Evolutionary conservation across 2,329 filamentous ascomycete genomes (phyloP).

Genomic region (Leptographium lundbergii): DNA sequence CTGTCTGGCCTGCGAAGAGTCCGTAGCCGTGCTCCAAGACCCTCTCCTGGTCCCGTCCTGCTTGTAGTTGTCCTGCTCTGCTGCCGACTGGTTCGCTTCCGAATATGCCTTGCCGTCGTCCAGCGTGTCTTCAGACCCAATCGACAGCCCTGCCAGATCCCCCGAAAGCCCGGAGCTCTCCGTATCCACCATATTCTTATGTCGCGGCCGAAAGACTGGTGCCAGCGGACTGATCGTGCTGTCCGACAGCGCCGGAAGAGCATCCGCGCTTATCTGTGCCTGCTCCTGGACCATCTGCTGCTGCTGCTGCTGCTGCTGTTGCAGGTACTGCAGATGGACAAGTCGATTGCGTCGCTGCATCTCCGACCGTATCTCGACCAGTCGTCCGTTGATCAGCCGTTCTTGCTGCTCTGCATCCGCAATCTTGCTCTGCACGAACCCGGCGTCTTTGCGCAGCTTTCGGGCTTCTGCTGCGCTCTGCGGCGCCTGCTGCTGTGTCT

Average conservation of each 20-base stretch:
- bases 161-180: not conserved
- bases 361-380: conserved; percentile 38
- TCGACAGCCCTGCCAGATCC: not conserved
- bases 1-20: not conserved
- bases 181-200: not conserved
- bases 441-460: conserved; percentile 27
- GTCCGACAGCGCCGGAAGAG: not conserved
- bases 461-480: conserved; percentile 13
- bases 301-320: conserved; percentile 7
- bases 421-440: conserved; percentile 29
- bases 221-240: not conserved
- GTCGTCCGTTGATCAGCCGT: conserved; percentile 27
- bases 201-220: not conserved
- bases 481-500: conserved; percentile 16
- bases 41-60: not conserved
- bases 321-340: conserved; percentile 18
- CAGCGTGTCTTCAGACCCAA: not conserved
- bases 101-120: not conserved
- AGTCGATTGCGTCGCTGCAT: conserved; percentile 30
- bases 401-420: conserved; percentile 33
- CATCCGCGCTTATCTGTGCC: not conserved
- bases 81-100: not conserved
- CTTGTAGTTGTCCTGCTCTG: not conserved
- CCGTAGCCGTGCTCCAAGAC: not conserved
- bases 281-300: not conserved